These are phyloP conservation scores for Paramecium pentaurelia DNA, from an alignment of 73 alveolate species.

Conservation along the genomic window DNA sequence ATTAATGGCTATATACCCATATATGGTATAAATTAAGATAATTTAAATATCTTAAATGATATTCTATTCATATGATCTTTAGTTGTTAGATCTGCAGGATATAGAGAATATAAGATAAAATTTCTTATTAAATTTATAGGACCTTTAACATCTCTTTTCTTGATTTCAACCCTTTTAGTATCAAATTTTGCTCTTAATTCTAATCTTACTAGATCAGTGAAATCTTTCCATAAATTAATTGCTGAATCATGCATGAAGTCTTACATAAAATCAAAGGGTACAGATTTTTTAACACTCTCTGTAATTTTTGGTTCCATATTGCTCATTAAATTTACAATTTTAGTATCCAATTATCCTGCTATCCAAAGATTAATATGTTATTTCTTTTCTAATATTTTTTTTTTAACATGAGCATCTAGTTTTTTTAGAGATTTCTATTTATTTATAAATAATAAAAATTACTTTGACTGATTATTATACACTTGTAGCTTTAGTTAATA, in stretches of 20 bases:
- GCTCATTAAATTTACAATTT: not conserved
- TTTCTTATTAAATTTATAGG: not conserved
- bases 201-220: not conserved
- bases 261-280: slow-evolving; percentile 14
- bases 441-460: not conserved
- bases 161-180: not conserved
- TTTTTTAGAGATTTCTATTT: not conserved
- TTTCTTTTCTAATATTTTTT: not conserved
- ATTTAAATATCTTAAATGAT: not conserved
- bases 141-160: not conserved
- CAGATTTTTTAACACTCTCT: not conserved
- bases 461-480: not conserved
- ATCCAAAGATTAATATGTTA: not conserved
- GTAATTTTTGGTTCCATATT: slow-evolving; percentile 12
- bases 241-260: not conserved
- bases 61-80: slow-evolving; percentile 5
- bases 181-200: not conserved
- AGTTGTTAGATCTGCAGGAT: slow-evolving; percentile 19
- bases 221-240: slow-evolving; percentile 11
- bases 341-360: not conserved
- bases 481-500: not conserved
- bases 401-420: not conserved
- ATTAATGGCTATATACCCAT: not conserved
- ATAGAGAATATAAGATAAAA: not conserved
- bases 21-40: not conserved